These are phyloP conservation scores for Cladosporium colombiae DNA, from an alignment of 2,329 filamentous ascomycete genomes.

Conservation along the genomic window DNA sequence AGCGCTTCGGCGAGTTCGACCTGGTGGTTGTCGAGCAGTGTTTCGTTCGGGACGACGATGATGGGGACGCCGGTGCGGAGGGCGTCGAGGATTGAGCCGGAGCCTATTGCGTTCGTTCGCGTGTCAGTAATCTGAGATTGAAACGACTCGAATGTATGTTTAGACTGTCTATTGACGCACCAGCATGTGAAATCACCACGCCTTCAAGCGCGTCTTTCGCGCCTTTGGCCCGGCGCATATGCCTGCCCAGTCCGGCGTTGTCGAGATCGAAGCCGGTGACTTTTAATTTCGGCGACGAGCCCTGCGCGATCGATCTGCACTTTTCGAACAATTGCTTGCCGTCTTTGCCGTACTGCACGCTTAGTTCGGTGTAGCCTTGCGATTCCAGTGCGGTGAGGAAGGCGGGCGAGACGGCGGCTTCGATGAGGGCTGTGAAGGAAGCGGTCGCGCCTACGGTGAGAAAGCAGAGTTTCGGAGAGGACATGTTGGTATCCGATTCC, in stretches of 20 bases:
- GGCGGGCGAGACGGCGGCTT: conserved; percentile 59
- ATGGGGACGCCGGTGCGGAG: conserved; percentile 72
- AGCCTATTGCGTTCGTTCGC: conserved; percentile 58
- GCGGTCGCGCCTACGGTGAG: conserved; percentile 93
- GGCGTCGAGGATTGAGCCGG: conserved; percentile 84
- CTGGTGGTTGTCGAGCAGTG: conserved; percentile 87
- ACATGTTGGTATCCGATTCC: not conserved
- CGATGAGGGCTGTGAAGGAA: conserved; percentile 72
- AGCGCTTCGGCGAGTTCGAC: conserved; percentile 79
- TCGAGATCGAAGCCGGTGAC: conserved; percentile 69
- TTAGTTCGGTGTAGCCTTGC: conserved; percentile 68
- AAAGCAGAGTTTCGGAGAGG: conserved; percentile 62
- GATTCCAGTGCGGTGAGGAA: conserved; percentile 64
- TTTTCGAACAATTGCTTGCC: conserved; percentile 56
- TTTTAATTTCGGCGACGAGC: conserved; percentile 39
- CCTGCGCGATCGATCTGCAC: conserved; percentile 33
- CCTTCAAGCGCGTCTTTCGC: conserved; percentile 56
- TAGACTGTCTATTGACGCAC: conserved; percentile 36
- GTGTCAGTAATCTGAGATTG: not conserved
- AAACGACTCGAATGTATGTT: too few relatives aligned
- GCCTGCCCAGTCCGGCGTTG: conserved; percentile 55
- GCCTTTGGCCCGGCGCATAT: conserved; percentile 58
- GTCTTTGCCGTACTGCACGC: conserved; percentile 78
- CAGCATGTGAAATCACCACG: conserved; percentile 84
- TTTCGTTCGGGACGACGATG: conserved; percentile 85